Base-by-base conservation (phyloP, 805 yeast genomes). In the Spathaspora passalidarum region DNA sequence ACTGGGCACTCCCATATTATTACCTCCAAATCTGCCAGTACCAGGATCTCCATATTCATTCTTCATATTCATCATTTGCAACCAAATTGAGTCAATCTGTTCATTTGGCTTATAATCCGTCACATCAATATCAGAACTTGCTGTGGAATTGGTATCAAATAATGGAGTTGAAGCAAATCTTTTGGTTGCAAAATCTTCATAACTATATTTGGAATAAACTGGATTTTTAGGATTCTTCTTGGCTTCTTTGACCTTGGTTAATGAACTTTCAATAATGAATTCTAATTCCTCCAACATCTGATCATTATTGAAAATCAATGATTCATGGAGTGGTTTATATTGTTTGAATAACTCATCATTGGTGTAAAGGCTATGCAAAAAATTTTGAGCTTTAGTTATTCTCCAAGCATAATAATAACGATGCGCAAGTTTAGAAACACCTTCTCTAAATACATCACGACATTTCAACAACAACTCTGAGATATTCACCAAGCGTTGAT, bases 401-500 rank as follows among this genome's bases (percentile, higher is more conserved):
- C 86, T 75, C 81, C 84, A 81, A 1, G 89, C 86, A 56, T 82
- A 82, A 48, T 80, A 81, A 56, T 82, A 84, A 49, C 80, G 72
- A 22, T 66, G 70, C 13, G 86, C 78, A 32, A 85, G 62, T 36
- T 69, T 68, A 13, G 63, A 72, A 21, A 68, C 50, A 1, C 62
- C 55, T 3, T 60, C 44, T 45, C 54, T 25, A 21, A 56, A 53
- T 3, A 49, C 48, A 32, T 47, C 49, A 4, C 40, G 21, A 42
- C 54, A 47, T 43, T 45, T 49, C 4, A 29, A 21, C 8, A 54
- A 25, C 20, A 53, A 44, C 19, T 48, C 43, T 34, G n/a, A 38
- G 32, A 52, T 38, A 21, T 41, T 37, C 3, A 38, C 36, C 9
- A 56, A 32, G 17, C 44, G 44, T 20, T 41, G 40, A 34, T 37